Evolutionary conservation across 2,329 filamentous ascomycete genomes (phyloP), one percentile per base, ranked within the genome.

Genomic region (Fusarium nanum): DNA sequence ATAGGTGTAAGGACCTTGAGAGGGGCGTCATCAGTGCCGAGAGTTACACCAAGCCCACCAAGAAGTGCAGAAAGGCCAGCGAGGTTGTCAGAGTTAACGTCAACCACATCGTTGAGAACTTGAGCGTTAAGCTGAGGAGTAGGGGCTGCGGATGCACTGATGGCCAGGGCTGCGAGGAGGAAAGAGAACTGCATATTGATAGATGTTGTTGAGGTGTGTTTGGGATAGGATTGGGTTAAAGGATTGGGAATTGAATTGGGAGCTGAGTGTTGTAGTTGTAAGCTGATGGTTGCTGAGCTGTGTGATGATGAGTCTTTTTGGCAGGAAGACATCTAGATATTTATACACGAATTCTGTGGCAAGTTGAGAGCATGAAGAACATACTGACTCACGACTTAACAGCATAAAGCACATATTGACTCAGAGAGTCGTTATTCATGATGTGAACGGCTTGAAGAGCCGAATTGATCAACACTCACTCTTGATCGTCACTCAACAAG

Each of bases 401-500:
- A 12, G 10, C 10, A 4, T 37, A 6, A 37, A 37, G 34, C 5
- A 12, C 18, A 2, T 12, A 37, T 4, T 37, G 34, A 37, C 34
- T 37, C 34, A 7, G 2, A 12, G 34, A n/a, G 18, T n/a, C 3
- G 18, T n/a, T 37, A 12, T 12, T 7, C 34, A 37, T 37, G 34
- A 4, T 37, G 3, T 11, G 1, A 4, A 11, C 34, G 34, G 6
- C 6, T n/a, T 37, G 3, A 12, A 0, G 6, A n/a, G 10, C 10
- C 34, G 18, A n/a, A 37, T 7, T 37, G 34, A 37, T 37, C 34
- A 37, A 13, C 28, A 13, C 3, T 13, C 11, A 13, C 28, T 13
- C 28, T 28, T 28, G 28, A 13, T 28, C 28, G 28, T 28, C 11
- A 28, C 28, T 28, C 11, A 28, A 28, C 28, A 13, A 2, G 11